Evolutionary conservation across 2,329 filamentous ascomycete species (phyloP).

Genomic region (Sporothrix inflata): DNA sequence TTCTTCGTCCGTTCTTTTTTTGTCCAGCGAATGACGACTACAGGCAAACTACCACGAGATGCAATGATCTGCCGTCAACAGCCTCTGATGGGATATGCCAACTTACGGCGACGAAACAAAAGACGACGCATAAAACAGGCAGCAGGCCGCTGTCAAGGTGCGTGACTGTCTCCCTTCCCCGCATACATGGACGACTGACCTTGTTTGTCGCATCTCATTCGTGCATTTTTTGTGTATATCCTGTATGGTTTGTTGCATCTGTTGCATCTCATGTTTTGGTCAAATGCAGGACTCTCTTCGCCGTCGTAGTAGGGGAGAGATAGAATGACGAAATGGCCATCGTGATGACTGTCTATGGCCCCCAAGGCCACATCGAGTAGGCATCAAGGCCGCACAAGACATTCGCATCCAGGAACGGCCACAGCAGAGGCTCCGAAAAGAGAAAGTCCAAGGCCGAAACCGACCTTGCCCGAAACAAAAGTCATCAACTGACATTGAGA

Average conservation of each 20-base stretch:
- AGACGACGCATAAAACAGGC: not conserved
- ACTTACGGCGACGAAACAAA: not conserved
- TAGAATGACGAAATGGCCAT: slow-evolving; percentile 6
- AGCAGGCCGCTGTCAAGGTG: not conserved
- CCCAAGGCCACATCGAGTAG: no score
- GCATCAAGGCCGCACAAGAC: not conserved
- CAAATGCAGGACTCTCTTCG: slow-evolving; percentile 14
- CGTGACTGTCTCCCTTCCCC: slow-evolving; percentile 3
- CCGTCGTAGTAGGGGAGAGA: no score
- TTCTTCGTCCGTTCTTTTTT: not conserved
- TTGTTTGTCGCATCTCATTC: slow-evolving; percentile 17
- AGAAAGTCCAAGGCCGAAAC: not conserved
- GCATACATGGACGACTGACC: slow-evolving; percentile 9
- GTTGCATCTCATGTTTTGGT: not conserved
- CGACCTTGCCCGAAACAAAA: slow-evolving; percentile 1
- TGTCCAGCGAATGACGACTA: not conserved
- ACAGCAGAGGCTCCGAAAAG: not conserved
- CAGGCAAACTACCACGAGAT: not conserved
- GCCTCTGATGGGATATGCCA: not conserved
- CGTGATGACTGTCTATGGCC: slow-evolving; percentile 10
- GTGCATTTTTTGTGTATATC: not conserved
- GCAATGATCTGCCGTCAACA: not conserved
- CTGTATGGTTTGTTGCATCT: not conserved
- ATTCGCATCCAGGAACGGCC: not conserved
- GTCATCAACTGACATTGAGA: not conserved